Base-by-base conservation (phyloP, 148 eudicot genomes). In the Vaccinium vitisidaea region DNA sequence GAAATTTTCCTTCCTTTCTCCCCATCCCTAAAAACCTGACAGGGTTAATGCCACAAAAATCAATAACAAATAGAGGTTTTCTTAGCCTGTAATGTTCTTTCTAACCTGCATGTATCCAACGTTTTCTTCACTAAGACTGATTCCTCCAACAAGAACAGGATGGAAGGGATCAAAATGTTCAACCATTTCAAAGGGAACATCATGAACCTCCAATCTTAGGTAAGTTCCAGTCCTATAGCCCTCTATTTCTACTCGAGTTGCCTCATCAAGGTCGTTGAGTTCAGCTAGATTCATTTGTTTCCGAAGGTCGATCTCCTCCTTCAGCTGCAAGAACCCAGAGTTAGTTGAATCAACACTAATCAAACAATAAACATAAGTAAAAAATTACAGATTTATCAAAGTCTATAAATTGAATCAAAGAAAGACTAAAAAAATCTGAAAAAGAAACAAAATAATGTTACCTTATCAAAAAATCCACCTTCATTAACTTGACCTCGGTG, bases 21-120 rank as follows among this genome's bases (percentile, higher is more conserved):
- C 67, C 67, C 25, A 55, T 55, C 48, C 49, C 30, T n/a, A 10
- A 80, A 55, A 79, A n/a, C 82, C 82, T 80, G 65, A 80, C 23
- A 4, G 49, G 73, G 53, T 80, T 59, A 58, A 59, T 80, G 82
- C 59, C 3, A 59, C 18, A 15, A 58, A 58, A 58, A 59, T 21
- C 19, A 59, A 79, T 18, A 79, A 13, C 32, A 55, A 27, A 55
- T 27, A 18, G 21, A 36, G 32, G 30, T 59, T 80, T 11, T 63
- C 27, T n/a, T 8, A n/a, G 13, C 16, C 53, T 11, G 16, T 14
- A 55, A 25, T 8, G 23, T 18, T 55, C 49, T 80, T 56, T 74
- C 89, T 82, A 59, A 97, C 99, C 99, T 97, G 99, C 99, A 97
- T 95, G 89, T 92, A 94, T 86, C 99, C 99, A 92, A 93, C 98